Evolutionary conservation across 2,329 filamentous ascomycete genomes (phyloP).

Genomic region (Alternaria conjuncta): DNA sequence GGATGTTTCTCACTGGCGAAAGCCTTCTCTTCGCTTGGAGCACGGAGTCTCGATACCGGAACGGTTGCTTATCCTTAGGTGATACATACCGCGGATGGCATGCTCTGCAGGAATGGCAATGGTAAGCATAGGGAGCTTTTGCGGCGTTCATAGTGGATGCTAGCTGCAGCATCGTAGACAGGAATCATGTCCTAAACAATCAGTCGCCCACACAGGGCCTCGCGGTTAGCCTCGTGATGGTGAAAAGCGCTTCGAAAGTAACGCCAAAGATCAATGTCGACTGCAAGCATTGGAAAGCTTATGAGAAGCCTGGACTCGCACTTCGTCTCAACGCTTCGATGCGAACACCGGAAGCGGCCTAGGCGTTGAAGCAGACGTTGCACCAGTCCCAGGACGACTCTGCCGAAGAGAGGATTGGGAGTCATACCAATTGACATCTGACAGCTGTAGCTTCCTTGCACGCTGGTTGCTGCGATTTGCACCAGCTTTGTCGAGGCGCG

Average conservation of each 20-base stretch:
- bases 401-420: constrained; percentile 29
- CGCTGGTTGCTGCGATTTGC: constrained; percentile 77
- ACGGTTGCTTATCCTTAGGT: constrained; percentile 1
- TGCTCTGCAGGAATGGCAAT: constrained; percentile 8
- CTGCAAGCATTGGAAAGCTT: constrained; percentile 1
- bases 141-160: constrained; percentile 26
- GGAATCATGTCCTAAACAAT: constrained; percentile 40
- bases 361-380: constrained; percentile 5
- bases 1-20: neutral
- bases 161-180: constrained; percentile 27
- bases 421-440: constrained; percentile 95
- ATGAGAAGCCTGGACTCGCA: constrained; percentile 10
- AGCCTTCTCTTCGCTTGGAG: neutral
- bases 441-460: constrained; percentile 88
- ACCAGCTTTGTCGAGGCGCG: constrained; percentile 62
- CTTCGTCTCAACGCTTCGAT: constrained; percentile 19
- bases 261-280: constrained; percentile 14
- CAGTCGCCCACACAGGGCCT: constrained; percentile 35
- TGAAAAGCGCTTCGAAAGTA: constrained; percentile 2
- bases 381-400: constrained; percentile 14
- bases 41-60: neutral
- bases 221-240: constrained; percentile 30
- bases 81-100: constrained; percentile 4
- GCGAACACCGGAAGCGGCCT: constrained; percentile 4
- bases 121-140: constrained; percentile 6